These are phyloP conservation scores for Scheffersomyces segobiensis DNA, from an alignment of 1,139 yeast genomes.

Conservation along the genomic window DNA sequence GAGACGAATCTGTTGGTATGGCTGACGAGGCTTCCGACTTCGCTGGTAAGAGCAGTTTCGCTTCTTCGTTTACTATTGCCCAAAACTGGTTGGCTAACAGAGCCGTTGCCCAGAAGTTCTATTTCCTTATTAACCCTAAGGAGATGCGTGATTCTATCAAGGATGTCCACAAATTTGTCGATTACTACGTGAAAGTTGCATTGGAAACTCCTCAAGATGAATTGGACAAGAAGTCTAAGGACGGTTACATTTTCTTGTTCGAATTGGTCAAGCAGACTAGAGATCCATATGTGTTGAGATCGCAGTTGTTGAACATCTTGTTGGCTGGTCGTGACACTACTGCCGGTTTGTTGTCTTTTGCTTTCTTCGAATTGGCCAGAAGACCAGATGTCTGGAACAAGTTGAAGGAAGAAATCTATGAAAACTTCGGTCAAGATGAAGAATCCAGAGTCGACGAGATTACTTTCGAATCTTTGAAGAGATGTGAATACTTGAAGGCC, in stretches of 20 bases:
- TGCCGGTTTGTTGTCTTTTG: conserved; percentile 45
- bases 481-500: conserved; percentile 47
- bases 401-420: conserved; percentile 33
- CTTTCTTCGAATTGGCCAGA: conserved; percentile 43
- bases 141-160: conserved; percentile 27
- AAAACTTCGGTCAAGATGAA: conserved; percentile 37
- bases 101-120: conserved; percentile 28
- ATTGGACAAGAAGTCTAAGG: conserved; percentile 35
- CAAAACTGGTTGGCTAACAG: conserved; percentile 32
- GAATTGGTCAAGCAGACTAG: conserved; percentile 48
- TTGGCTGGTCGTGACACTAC: conserved; percentile 52
- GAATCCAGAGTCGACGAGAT: conserved; percentile 29
- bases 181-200: conserved; percentile 28
- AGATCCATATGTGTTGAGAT: conserved; percentile 42
- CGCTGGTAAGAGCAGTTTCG: conserved; percentile 29
- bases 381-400: conserved; percentile 36
- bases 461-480: conserved; percentile 52
- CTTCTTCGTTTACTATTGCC: conserved; percentile 32
- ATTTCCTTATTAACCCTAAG: conserved; percentile 26
- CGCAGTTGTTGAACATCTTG: conserved; percentile 46
- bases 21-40: conserved; percentile 10
- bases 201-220: conserved; percentile 31
- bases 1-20: conserved; percentile 29
- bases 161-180: conserved; percentile 28
- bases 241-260: conserved; percentile 43